Base-by-base conservation (phyloP, 345 rosid species). In the Zanthoxylum bungeanum region DNA sequence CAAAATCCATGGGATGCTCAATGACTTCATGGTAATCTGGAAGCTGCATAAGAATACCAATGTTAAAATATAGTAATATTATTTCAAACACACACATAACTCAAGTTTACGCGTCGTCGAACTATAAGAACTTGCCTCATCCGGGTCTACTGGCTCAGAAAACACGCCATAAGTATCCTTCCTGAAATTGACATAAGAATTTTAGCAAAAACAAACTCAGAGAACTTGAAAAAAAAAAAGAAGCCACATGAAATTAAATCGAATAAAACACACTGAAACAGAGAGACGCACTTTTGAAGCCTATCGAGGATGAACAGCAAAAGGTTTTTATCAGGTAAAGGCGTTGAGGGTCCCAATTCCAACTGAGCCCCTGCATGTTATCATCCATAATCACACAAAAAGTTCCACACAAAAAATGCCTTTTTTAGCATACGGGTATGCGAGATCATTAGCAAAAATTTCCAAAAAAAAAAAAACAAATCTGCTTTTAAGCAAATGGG, bases 1-100 rank as follows among this genome's bases (percentile, higher is more conserved):
- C 79, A 50, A 91, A 93, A 83, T 93, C 98, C 98, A 93, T 91
- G 0, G 97, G 96, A 81, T 90, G 84, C 75, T 85, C 80, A 59
- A 93, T 82, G 74, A 87, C 73, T 50, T 93, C 97, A 73, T 75
- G 85, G 72, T 93, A 93, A 75, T 93, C 97, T 33, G 98, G 98
- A 55, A 93, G 94, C 98, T 93, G 90, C 59, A 77, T 56, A 70
- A 72, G 53, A 65, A 36, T 31, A 63, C 17, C 60, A 56, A 62
- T 9, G 22, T 49, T 25, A 40, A 37, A 66, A 52, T 47, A 57
- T 24, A 9, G 37, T 57, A 60, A 39, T 10, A 49, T 3, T 14
- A 60, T 51, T 58, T 21, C 11, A 25, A 56, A 21, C 14, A 37
- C 25, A 16, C 31, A 44, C 7, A 59, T 17, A 31, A 63, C 37